Conservation (phyloP, 2,329 filamentous ascomycete genomes). For the Botrytis sinoallii region DNA sequence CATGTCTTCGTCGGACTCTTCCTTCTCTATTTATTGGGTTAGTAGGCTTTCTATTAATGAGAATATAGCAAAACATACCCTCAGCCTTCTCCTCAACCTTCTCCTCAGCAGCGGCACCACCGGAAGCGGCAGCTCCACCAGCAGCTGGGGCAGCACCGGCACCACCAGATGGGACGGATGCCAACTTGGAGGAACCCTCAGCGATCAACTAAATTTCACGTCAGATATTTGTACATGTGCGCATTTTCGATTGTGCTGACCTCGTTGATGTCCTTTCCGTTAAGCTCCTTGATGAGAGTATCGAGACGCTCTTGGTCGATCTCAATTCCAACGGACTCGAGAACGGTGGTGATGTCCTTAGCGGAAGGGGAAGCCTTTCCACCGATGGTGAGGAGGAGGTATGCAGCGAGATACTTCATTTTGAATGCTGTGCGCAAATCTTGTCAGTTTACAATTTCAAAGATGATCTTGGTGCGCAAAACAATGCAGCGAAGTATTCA, state of each 20-base stretch:
- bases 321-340: constrained; percentile 93
- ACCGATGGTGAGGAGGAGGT: constrained; percentile 92
- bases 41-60: constrained; percentile 22
- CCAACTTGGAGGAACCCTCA: constrained; percentile 88
- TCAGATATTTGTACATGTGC: constrained; percentile 30
- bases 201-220: constrained; percentile 70
- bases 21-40: constrained; percentile 49
- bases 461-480: not conserved
- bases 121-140: constrained; percentile 65
- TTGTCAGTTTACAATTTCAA: constrained; percentile 23
- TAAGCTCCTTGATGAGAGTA: constrained; percentile 83
- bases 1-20: constrained; percentile 74
- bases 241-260: constrained; percentile 49
- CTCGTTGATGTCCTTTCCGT: constrained; percentile 91
- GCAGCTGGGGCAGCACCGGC: constrained; percentile 65
- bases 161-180: constrained; percentile 93
- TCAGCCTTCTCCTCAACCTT: constrained; percentile 72
- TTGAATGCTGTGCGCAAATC: constrained; percentile 50
- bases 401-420: constrained; percentile 99
- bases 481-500: not conserved
- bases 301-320: constrained; percentile 82
- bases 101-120: constrained; percentile 58
- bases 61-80: constrained; percentile 61
- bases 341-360: constrained; percentile 80
- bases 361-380: constrained; percentile 89